Conservation (phyloP, 2,329 filamentous ascomycete genomes). For the Cercospora nicotianae region DNA sequence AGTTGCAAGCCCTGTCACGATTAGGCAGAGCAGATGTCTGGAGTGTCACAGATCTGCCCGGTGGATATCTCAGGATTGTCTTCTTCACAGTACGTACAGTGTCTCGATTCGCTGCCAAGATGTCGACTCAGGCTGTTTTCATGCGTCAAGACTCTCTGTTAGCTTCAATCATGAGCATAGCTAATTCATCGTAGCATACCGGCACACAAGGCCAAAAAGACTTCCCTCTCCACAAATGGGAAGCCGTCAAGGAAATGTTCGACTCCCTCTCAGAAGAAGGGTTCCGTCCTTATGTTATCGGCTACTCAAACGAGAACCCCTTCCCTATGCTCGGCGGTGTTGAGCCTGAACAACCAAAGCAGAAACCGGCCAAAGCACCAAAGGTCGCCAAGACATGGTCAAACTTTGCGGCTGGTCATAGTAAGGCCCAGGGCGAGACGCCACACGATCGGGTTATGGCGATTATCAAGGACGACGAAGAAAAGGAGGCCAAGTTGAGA, state of each 20-base stretch:
- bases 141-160: no score
- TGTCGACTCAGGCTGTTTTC: background rate
- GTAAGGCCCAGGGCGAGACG: slow-evolving; percentile 23
- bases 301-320: slow-evolving; percentile 38
- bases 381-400: slow-evolving; percentile 34
- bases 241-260: slow-evolving; percentile 38
- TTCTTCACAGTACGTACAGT: slow-evolving; percentile 34
- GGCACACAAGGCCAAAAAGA: slow-evolving; percentile 36
- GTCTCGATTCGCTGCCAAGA: background rate
- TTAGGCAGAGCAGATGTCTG: slow-evolving; percentile 30
- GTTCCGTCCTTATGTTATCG: slow-evolving; percentile 37
- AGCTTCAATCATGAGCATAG: no score
- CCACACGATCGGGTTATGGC: slow-evolving; percentile 38
- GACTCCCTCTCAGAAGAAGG: slow-evolving; percentile 35
- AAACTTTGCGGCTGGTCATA: slow-evolving; percentile 33
- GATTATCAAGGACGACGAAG: slow-evolving; percentile 38
- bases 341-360: slow-evolving; percentile 32
- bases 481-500: slow-evolving; percentile 34
- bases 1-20: slow-evolving; percentile 30
- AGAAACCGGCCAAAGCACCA: slow-evolving; percentile 29
- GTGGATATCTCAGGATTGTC: slow-evolving; percentile 34
- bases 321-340: slow-evolving; percentile 39
- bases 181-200: slow-evolving; percentile 30
- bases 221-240: slow-evolving; percentile 33
- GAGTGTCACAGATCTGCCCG: slow-evolving; percentile 31